Conservation (phyloP, 2,329 filamentous ascomycete genomes). For the Colletotrichum tanaceti region DNA sequence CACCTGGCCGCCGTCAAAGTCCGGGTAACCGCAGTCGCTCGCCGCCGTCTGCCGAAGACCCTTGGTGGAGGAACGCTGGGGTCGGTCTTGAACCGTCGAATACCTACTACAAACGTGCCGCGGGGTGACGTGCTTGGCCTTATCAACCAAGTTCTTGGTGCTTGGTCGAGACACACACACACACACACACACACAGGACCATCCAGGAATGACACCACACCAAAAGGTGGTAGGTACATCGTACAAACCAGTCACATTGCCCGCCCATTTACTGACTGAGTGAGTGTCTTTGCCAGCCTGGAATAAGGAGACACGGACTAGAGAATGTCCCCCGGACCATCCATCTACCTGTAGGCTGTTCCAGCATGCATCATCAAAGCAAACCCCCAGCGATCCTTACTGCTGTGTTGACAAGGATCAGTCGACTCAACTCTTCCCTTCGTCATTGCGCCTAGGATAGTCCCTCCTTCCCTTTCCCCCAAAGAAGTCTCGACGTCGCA, state of each 20-base stretch:
- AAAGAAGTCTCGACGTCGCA: constrained; percentile 26
- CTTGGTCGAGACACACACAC: constrained; percentile 7
- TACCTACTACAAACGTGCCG: not conserved
- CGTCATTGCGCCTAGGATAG: constrained; percentile 38
- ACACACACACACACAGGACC: not conserved
- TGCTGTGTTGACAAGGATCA: constrained; percentile 34
- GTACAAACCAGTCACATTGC: constrained; percentile 28
- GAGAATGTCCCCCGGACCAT: constrained; percentile 24
- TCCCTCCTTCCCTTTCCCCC: constrained; percentile 13
- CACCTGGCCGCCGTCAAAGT: constrained; percentile 28
- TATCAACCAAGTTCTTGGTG: constrained; percentile 36
- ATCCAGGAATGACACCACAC: not conserved
- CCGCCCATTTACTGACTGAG: constrained; percentile 11
- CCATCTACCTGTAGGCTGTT: too few relatives aligned
- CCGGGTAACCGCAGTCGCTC: constrained; percentile 31
- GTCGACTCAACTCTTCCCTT: constrained; percentile 22
- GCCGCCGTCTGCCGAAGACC: constrained; percentile 33
- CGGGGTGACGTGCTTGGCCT: constrained; percentile 28
- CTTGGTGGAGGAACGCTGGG: constrained; percentile 28
- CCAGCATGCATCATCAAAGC: constrained; percentile 26
- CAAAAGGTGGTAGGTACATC: too few relatives aligned
- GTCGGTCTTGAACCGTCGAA: constrained; percentile 11
- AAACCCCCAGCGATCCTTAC: constrained; percentile 35
- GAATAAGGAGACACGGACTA: constrained; percentile 19
- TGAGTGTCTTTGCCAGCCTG: too few relatives aligned